Percentiles rank a stretch among this genome's conserved stretches.
These are phyloP conservation scores for Mortierella sp. DNA, from an alignment of 371 early-diverging fungal genomes.

Conservation along the genomic window DNA sequence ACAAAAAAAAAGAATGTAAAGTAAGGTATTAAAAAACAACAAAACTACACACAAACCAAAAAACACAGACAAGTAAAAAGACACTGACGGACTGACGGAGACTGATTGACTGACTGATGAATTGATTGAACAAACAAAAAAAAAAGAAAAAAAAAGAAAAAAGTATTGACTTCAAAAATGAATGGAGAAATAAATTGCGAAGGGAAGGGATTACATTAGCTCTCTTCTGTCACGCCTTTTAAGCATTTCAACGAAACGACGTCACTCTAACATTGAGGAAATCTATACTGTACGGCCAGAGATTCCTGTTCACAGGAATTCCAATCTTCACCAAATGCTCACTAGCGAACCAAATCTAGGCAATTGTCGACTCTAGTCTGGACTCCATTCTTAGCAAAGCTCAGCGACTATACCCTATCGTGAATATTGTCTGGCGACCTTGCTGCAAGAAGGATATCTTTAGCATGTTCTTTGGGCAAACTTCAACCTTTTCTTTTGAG, in stretches of 20 bases:
- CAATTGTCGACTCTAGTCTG: too few relatives aligned
- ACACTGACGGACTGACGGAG: conserved; percentile 17
- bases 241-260: neutral
- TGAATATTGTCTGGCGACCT: too few relatives aligned
- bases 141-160: conserved; percentile 2
- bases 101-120: conserved; percentile 15
- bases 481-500: too few relatives aligned
- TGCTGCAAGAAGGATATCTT: too few relatives aligned
- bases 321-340: too few relatives aligned
- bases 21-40: neutral
- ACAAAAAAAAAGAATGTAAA: neutral
- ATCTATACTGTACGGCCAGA: too few relatives aligned
- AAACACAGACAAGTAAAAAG: conserved; percentile 16
- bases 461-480: too few relatives aligned
- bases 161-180: neutral
- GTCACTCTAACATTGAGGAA: neutral
- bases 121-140: conserved; percentile 10
- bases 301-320: too few relatives aligned
- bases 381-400: too few relatives aligned
- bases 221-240: neutral
- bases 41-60: neutral
- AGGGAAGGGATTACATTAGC: neutral
- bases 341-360: too few relatives aligned
- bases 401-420: too few relatives aligned
- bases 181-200: conserved; percentile 23